Evolutionary conservation across 345 rosid species (phyloP).

Genomic region (Ceriops tagal): DNA sequence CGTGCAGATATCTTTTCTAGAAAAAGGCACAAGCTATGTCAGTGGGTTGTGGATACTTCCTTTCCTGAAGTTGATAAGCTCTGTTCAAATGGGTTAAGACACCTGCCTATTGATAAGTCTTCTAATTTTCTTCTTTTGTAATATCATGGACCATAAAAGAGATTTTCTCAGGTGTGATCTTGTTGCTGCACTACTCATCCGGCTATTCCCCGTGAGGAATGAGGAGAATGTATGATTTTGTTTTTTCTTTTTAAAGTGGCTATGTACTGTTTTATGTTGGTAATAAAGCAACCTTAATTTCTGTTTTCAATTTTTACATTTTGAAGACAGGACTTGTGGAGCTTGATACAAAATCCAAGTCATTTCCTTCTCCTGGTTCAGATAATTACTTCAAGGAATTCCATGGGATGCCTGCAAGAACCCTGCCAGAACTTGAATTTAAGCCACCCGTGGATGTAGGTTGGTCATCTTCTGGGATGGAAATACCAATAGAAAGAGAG

Average conservation of each 20-base stretch:
- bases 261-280: conserved; percentile 13
- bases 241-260: conserved; percentile 2
- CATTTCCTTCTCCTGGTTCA: conserved; percentile 27
- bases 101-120: background rate
- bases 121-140: conserved; percentile 12
- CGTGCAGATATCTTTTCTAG: conserved; percentile 39
- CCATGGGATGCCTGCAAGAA: conserved; percentile 26
- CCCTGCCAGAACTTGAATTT: conserved; percentile 31
- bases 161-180: conserved; percentile 50
- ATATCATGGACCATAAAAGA: conserved; percentile 25
- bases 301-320: conserved; percentile 36
- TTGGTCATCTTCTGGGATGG: conserved; percentile 30
- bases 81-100: conserved; percentile 49
- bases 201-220: conserved; percentile 38
- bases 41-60: conserved; percentile 46
- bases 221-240: conserved; percentile 47
- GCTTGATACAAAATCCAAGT: conserved; percentile 22
- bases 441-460: conserved; percentile 24
- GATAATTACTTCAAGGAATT: conserved; percentile 25
- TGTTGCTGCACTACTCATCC: conserved; percentile 50
- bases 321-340: conserved; percentile 21
- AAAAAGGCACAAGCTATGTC: conserved; percentile 54
- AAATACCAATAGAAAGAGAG: conserved; percentile 24
- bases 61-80: conserved; percentile 45
- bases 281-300: conserved; percentile 12